Base-by-base conservation (phyloP, 192 early-diverging fungal genomes). In the Rhizophagus sp. region DNA sequence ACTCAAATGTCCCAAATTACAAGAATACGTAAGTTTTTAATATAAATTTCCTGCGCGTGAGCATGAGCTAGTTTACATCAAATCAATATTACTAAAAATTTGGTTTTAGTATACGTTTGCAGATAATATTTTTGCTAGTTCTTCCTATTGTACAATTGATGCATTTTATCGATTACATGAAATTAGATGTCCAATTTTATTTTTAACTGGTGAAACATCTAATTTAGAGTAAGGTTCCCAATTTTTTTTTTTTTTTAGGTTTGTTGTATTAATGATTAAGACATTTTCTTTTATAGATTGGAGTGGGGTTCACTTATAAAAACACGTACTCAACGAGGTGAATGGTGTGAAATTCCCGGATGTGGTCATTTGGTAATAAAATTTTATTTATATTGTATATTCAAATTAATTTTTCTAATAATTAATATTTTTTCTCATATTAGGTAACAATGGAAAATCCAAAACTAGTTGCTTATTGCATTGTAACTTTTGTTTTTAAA, bases 1-100 rank as follows among this genome's bases (percentile, higher is more conserved):
- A 9, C 74, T 89, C 11, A 88, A 89, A 75, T 81, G 83, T 22
- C 80, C 82, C 5, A 85, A 82, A 73, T 81, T 82, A 39, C 85
- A 87, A 65, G 87, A 89, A 83, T 84, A 83, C 8, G 84, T 85
- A 79, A 84, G 84, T 36, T 62, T 57, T 73, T 22, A 6, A 5
- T 12, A 17, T 25, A 30, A 62, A 62, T 34, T 9, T 19, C 19
- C 1, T 30, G 30, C 1, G 2, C 24, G 1, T 33, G 12, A 30
- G 17, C 27, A n/a, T n/a, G n/a, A n/a, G n/a, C 36, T 30, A 30
- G 30, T 1, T 30, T 30, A 30, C 30, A 30, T 30, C 30, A 30
- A 30, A 30, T 30, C 30, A 25, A 44, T 22, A 30, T 57, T 76
- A 73, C 0, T 44, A 44, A 44, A 62, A 61, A 27, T 9, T 39